Evolutionary conservation across 169 alveolate genomes (phyloP), one percentile per base, ranked within the genome.

Genomic region (Eimeria tenella): DNA sequence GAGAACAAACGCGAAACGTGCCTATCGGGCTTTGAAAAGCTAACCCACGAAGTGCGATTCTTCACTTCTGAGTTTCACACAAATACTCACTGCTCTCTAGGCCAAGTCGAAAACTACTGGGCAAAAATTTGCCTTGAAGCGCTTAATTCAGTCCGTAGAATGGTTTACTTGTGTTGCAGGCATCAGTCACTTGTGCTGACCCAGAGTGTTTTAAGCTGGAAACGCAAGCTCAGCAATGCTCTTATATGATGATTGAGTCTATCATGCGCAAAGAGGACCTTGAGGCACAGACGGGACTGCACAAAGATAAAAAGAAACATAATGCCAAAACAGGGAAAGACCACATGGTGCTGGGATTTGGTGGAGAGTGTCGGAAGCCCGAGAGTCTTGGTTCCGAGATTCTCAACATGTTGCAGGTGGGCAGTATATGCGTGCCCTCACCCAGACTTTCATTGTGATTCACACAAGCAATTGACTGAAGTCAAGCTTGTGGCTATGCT

Each of bases 21-120:
- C 71, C 90, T 90, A 21, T 90, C 94, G 5, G 94, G 94, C 63
- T 90, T 90, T 60, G 94, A 90, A 62, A 60, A 71, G 83, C 94
- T 90, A 31, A 42, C 90, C 13, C 77, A 55, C 10, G 89, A 90
- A 52, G 94, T 90, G 50, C 1, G 68, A 4, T 11, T 4, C 23
- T 19, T 50, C 19, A 50, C 50, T 4, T 5, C 31, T 13, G 25
- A 11, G 19, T 6, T 15, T 73, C 13, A 25, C 5, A 17, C 7
- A 6, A 49, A 15, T 31, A 19, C 5, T 7, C 31, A 50, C 56
- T 11, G 58, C 0, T 25, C 49, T 50, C 0, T 10, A 15, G 31
- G 63, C 1, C 52, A 17, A 55, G 11, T 6, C 1, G 55, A 23
- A 17, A 42, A 23, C 73, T 17, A 17, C 0, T 21, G 19, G 17